Base-by-base conservation (phyloP, 2,329 filamentous ascomycete species). In the Diplodia sapinea region DNA sequence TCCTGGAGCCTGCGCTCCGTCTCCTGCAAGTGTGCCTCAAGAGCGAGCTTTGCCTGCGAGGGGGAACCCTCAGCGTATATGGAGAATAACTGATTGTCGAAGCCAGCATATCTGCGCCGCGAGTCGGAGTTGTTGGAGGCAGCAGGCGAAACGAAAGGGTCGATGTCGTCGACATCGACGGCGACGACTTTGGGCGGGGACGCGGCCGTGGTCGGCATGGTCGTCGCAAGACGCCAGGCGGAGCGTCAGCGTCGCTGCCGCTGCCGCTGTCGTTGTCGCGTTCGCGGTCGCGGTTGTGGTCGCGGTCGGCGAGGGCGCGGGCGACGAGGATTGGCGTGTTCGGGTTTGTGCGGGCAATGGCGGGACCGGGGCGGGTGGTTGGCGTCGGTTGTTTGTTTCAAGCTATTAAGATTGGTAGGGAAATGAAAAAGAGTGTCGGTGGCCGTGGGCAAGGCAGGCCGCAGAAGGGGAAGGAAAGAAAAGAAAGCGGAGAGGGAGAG, bases 1-100 rank as follows among this genome's bases (percentile, higher is more conserved):
- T 98, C 94, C 74, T 96, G 91, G 70, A 99, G 89, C 68, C 94
- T 88, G 68, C 93, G 90, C 74, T 97, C 93, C 1, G 94, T 97
- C 79, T 99, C 95, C 70, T 91, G 89, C 57, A 99, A 85, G 80
- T 98, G 95, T 63, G 94, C 93, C 79, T 97, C 91, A 54, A 99
- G 84, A 54, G 93, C 93, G 71, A 91, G 90, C 80, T 92, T 96
- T 50, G 93, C 92, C 76, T 97, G 93, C 66, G 89, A 88, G 11
- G 94, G 93, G 0, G 94, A 97, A 33, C 91, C 84, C 65, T 81
- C 81, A n/a, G 92, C 87, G 71, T 91, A 91, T 26, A 94, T 83
- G 47, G 89, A 89, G 77, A 96, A 94, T 33, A 92, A 82, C 63
- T 94, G 89, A 59, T 88, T 87, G 78, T 97, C 93, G 77, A 96